Evolutionary conservation across 2,329 filamentous ascomycete genomes (phyloP).

Genomic region (Plenodomus tracheiphilus): DNA sequence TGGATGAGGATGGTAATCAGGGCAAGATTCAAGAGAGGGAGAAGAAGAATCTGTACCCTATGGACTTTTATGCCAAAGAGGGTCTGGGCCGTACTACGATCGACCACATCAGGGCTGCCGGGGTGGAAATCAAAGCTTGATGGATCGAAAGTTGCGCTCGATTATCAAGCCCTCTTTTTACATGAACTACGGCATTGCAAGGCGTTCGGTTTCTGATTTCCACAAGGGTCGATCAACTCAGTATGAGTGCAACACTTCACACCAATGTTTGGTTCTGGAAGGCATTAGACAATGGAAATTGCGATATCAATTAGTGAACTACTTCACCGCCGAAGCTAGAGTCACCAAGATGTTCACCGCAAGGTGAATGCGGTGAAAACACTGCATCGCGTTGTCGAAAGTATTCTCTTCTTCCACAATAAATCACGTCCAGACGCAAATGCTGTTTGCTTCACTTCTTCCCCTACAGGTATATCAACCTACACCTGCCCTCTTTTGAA

Average conservation of each 20-base stretch:
- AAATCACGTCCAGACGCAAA: neutral
- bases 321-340: neutral
- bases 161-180: neutral
- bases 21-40: conserved; percentile 45
- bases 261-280: neutral
- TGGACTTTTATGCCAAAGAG: conserved; percentile 97
- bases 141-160: neutral
- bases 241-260: neutral
- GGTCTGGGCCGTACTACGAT: conserved; percentile 77
- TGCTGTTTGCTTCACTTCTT: neutral
- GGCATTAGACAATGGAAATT: neutral
- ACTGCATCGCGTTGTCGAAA: neutral
- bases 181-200: neutral
- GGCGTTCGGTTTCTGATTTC: neutral
- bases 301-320: neutral
- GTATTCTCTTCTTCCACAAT: neutral
- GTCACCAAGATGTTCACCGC: neutral
- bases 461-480: neutral
- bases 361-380: neutral
- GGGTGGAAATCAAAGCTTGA: conserved; percentile 10
- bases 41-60: conserved; percentile 75
- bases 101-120: conserved; percentile 33
- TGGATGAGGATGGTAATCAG: conserved; percentile 58
- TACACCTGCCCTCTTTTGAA: neutral
- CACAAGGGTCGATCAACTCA: no score